A percentile compares a stretch with the other conserved stretches of the same genome.
Evolutionary conservation across 192 early-diverging fungal genomes (phyloP).

Genomic region (Backusella psychrophila): DNA sequence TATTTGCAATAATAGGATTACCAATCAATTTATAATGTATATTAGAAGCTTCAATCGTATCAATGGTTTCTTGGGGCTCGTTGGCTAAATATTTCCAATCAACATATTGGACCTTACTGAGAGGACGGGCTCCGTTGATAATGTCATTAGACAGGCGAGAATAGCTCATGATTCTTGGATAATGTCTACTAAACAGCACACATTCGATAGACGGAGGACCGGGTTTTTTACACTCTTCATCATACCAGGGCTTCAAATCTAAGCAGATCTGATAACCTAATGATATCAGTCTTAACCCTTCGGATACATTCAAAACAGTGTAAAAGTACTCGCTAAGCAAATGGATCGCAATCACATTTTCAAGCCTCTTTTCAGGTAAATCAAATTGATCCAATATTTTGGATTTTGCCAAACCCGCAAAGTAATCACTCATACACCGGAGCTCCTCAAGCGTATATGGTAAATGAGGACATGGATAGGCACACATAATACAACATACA

Average conservation of each 20-base stretch:
- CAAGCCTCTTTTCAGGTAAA: background rate
- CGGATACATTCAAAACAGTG: background rate
- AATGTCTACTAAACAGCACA: background rate
- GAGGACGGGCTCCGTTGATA: background rate
- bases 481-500: background rate
- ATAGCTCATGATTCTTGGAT: background rate
- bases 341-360: background rate
- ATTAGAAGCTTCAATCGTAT: background rate
- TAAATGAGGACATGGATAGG: background rate
- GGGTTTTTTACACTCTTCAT: background rate
- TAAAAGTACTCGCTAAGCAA: background rate
- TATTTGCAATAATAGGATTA: background rate
- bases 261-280: background rate
- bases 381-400: background rate
- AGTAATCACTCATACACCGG: background rate
- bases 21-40: background rate
- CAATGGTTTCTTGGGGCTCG: background rate
- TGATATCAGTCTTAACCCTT: background rate
- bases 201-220: background rate
- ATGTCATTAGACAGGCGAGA: background rate
- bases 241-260: background rate
- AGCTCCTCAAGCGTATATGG: background rate
- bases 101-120: background rate
- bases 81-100: background rate
- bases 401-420: background rate